Evolutionary conservation across 768 basidiomycete genomes (phyloP).

Genomic region (Leccinellum rugosiceps): DNA sequence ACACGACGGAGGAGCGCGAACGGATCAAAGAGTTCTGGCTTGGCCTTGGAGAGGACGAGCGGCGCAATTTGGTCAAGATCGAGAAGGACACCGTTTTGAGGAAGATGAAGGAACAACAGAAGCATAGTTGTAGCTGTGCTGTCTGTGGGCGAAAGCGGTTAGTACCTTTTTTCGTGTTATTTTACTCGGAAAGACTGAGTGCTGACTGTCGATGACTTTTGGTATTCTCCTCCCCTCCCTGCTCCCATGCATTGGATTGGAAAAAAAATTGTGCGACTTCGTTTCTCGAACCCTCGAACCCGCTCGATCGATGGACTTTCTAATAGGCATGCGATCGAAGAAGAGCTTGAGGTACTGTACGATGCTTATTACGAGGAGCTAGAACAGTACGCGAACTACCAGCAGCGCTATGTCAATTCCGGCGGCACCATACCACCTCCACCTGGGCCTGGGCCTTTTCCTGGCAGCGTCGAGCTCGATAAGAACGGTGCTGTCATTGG

Average conservation of each 20-base stretch:
- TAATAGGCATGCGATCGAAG: conserved; percentile 97
- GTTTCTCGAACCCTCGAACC: conserved; percentile 10
- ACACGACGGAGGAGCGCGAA: conserved; percentile 88
- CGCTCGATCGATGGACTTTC: conserved; percentile 17
- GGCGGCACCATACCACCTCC: conserved; percentile 89
- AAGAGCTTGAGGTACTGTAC: conserved; percentile 99
- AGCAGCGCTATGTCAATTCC: conserved; percentile 91
- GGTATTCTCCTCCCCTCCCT: conserved; percentile 17
- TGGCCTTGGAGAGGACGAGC: conserved; percentile 85
- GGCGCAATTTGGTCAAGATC: conserved; percentile 89
- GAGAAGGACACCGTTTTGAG: conserved; percentile 97
- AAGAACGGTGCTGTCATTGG: conserved; percentile 75
- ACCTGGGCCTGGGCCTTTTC: conserved; percentile 96
- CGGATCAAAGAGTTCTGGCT: conserved; percentile 99
- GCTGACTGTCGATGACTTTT: conserved; percentile 24
- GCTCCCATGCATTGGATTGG: conserved; percentile 18
- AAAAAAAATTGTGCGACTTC: conserved; percentile 4
- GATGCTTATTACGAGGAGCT: conserved; percentile 99
- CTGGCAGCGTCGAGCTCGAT: conserved; percentile 95
- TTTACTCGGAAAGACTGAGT: conserved; percentile 10
- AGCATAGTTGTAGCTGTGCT: conserved; percentile 92
- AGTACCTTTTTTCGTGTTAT: conserved; percentile 39
- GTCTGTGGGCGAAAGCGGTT: conserved; percentile 97
- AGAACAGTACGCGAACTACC: conserved; percentile 97
- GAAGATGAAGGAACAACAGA: conserved; percentile 99